Percentiles rank a stretch among this genome's conserved stretches.
Evolutionary conservation across 495 filamentous ascomycete genomes (phyloP).

Genomic region (Penicillium psychrofluorescens): DNA sequence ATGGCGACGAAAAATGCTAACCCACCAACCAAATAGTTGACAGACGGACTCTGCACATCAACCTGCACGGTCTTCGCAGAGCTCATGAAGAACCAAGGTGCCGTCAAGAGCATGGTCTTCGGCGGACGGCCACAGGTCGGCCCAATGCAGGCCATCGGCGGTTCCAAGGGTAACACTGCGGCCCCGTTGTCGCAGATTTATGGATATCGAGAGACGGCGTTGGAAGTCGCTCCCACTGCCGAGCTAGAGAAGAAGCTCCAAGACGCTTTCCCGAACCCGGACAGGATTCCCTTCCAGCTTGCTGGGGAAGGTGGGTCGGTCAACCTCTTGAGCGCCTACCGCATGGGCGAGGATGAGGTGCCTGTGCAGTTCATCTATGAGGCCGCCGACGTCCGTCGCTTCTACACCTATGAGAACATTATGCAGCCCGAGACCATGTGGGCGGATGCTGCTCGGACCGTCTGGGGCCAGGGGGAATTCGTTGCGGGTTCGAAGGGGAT

Average conservation of each 20-base stretch:
- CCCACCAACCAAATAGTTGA: not conserved
- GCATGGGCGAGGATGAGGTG: not conserved
- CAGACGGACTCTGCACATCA: conserved; percentile 43
- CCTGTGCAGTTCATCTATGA: conserved; percentile 24
- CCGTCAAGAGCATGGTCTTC: conserved; percentile 37
- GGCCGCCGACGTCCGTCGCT: conserved; percentile 23
- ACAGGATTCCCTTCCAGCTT: not conserved
- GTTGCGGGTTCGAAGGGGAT: too few species aligned
- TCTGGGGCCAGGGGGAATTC: not conserved
- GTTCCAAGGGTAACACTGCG: conserved; percentile 22
- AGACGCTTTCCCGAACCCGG: not conserved
- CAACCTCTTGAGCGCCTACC: conserved; percentile 1
- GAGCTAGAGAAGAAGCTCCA: not conserved
- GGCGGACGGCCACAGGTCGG: conserved; percentile 38
- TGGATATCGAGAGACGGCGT: not conserved
- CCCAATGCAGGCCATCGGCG: conserved; percentile 36
- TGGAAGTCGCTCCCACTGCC: not conserved
- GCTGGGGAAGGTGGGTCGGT: not conserved
- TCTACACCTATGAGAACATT: conserved; percentile 14
- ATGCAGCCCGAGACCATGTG: conserved; percentile 9
- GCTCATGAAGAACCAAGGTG: conserved; percentile 42
- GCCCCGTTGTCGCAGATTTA: not conserved
- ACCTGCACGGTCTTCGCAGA: conserved; percentile 47
- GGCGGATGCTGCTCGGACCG: conserved; percentile 10
- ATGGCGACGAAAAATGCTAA: not conserved